Evolutionary conservation across 2,329 filamentous ascomycete genomes (phyloP), one percentile per base, ranked within the genome.

Genomic region (Aspergillus fumigatiaffinis): DNA sequence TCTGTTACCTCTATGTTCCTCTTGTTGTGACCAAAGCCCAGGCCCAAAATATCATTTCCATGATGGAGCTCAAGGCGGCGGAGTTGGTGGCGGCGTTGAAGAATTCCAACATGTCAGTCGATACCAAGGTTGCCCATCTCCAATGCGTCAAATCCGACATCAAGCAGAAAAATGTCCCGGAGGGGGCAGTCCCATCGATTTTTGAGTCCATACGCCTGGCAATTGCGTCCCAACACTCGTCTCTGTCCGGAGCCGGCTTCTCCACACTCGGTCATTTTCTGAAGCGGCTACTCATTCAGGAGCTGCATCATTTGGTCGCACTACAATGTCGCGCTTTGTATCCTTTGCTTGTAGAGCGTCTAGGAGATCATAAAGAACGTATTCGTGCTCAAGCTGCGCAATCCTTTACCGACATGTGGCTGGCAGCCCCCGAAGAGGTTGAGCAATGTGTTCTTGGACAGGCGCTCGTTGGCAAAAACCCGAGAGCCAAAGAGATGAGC

Each of bases 151-250:
- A 96, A 77, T 92, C 90, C 47, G 85, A 87, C 72, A 96, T 96
- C 80, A 96, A 96, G 75, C 92, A 96, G 75, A 88, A 90, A 72
- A 92, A 92, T 78, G 90, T 96, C 49, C 91, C 91, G 59, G 91
- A 95, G 35, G 63, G 65, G 44, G 83, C 83, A 67, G 84, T 95
- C 66, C 77, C 85, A 26, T 80, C 85, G 57, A 85, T 96, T 62
- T 95, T 96, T 76, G 91, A 97, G 60, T 90, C 88, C 62, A 81
- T 95, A 68, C 88, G 88, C 61, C 78, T 86, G 53, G 89, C 91
- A 59, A 88, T 93, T 63, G 79, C 82, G 54, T 90, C 90, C 46
- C 87, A 90, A 66, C 89, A 95, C 68, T 87, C 87, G 47, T 84
- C 85, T 35, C 86, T 96, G 60, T 86, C 89, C 63, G 89, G 90